Base-by-base conservation (phyloP, 495 filamentous ascomycete species). In the Aspergillus steynii region DNA sequence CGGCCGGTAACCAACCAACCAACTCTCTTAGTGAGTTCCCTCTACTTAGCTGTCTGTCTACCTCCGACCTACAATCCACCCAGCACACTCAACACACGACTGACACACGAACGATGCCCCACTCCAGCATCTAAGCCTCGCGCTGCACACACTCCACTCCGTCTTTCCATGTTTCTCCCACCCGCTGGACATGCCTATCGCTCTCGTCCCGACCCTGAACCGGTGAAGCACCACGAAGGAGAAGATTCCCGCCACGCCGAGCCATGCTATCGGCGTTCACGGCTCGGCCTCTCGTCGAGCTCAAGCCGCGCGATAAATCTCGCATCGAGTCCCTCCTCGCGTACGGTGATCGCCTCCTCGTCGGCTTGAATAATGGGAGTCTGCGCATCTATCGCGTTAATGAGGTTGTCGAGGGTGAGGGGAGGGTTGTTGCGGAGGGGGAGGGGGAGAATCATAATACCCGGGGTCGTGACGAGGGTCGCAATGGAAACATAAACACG, bases 251-350 rank as follows among this genome's bases (percentile, higher is more conserved):
- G 55, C 66, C 49, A 61, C 55, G 55, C 66, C 49, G 60, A 69
- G 56, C 81, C 79, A 99, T 99, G 95, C 87, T 98, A 76, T 96
- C 95, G 78, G 94, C 96, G 74, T 99, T 99, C 79, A 94, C 88
- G 65, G 92, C 95, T 82, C 90, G 90, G 71, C 90, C 96, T 63
- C 90, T 98, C 68, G 88, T 97, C 81, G 95, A 99, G 88, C 89
- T 99, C 62, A 93, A 89, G 77, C 86, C 86, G 69, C 88, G 92
- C 69, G 95, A 98, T 83, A 96, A 93, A 78, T 96, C 90, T 52
- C 91, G 87, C 82, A 97, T 99, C 72, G 94, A 98, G 75, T 91
- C 90, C 5, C 88, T 98, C 59, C 83, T 97, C 45, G 90, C 95
- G 62, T 92, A 96, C 76, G 92, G 92, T 63, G 94, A 98, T 68